Conservation (phyloP, 2,329 filamentous ascomycete species). For the Venturia carpophila region DNA sequence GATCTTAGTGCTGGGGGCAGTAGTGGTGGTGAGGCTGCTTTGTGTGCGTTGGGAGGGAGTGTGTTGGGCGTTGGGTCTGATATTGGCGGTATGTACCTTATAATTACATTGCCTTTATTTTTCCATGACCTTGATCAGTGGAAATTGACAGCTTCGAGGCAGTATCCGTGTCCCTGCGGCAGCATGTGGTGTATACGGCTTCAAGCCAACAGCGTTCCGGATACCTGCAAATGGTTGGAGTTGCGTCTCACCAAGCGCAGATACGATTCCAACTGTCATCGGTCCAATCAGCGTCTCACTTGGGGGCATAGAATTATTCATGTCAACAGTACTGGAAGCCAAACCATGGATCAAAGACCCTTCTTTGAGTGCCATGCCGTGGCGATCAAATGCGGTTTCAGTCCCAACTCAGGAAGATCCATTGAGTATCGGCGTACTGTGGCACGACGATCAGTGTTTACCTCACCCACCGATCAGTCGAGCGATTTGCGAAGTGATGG, state of each 20-base stretch:
- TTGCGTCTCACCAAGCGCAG: constrained; percentile 2
- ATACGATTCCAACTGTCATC: constrained; percentile 32
- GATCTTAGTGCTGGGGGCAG: constrained; percentile 45
- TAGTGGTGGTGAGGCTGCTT: constrained; percentile 50
- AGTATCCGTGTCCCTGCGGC: constrained; percentile 43
- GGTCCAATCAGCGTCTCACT: constrained; percentile 53
- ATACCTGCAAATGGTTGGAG: constrained; percentile 37
- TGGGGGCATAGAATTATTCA: constrained; percentile 41
- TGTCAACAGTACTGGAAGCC: constrained; percentile 34
- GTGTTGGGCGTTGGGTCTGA: constrained; percentile 47
- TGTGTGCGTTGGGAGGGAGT: constrained; percentile 45
- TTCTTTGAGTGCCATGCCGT: constrained; percentile 46
- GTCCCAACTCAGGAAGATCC: constrained; percentile 34
- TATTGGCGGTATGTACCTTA: constrained; percentile 38
- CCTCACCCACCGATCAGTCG: constrained; percentile 21
- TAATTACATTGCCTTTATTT: constrained; percentile 23
- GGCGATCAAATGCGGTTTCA: constrained; percentile 39
- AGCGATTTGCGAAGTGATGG: constrained; percentile 31
- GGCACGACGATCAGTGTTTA: constrained; percentile 22
- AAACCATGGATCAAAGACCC: constrained; percentile 48
- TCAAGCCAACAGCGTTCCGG: constrained; percentile 38
- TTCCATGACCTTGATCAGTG: constrained; percentile 16
- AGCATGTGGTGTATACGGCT: constrained; percentile 39
- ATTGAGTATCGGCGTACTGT: constrained; percentile 22
- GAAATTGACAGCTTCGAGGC: constrained; percentile 31